Base-by-base conservation (phyloP, 202 grass and related monocot genomes). In the Digitaria exilis region DNA sequence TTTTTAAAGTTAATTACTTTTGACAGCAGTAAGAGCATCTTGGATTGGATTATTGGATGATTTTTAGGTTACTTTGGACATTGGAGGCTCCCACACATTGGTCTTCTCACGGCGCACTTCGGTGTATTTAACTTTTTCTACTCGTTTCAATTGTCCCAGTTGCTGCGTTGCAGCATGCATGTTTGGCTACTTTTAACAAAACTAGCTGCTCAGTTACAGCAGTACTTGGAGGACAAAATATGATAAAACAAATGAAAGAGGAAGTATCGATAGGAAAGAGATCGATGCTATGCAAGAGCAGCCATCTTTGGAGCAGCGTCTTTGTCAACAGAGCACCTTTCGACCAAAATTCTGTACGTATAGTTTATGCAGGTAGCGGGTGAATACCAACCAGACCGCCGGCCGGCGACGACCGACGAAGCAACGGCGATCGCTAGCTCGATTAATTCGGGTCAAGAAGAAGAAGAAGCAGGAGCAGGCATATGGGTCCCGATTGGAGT, bases 241-340 rank as follows among this genome's bases (percentile, higher is more conserved):
- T 39, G 6, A 7, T 39, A 51, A 80, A 22, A 69, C 43, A 69
- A 80, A 52, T 52, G 29, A 62, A 80, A 69, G 67, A 64, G 17
- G 1, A 56, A 56, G 7, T 64, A 13, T 19, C 45, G 0, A 45
- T 19, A 71, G 28, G 10, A 68, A 56, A 61, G 68, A n/a, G 42
- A 67, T 62, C 22, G 21, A 41, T 39, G 37, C 18, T 9, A 26
- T 6, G 62, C 41, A 43, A 31, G 39, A 45, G 30, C 12, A 6
- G 69, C 50, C 71, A 57, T 76, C 78, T 87, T 70, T 87, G 78
- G 19, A 80, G 68, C 21, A 26, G 10, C 55, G 34, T 76, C 82
- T 85, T 85, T 66, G 71, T 85, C 87, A 85, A 82, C 72, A 82
- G 65, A 31, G 46, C 26, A 32, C 75, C 84, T 90, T 90, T 90